Conservation (phyloP, 441 rosid genomes). For the Melastoma candidum region DNA sequence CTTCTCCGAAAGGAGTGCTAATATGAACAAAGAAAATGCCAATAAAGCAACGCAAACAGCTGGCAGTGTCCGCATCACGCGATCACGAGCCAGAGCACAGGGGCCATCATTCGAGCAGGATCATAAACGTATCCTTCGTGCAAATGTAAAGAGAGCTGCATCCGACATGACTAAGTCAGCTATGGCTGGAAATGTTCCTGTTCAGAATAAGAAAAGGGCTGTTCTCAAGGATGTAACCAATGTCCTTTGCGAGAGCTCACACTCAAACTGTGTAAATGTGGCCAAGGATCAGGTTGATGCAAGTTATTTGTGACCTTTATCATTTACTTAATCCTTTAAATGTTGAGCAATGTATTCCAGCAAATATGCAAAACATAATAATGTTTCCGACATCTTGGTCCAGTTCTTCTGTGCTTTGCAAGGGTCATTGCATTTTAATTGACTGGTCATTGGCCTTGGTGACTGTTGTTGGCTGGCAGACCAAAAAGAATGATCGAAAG, state of each 20-base stretch:
- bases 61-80: slow-evolving; percentile 39
- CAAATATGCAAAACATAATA: too few species aligned
- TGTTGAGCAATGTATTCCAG: background rate
- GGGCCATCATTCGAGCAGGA: slow-evolving; percentile 55
- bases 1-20: slow-evolving; percentile 31
- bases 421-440: background rate
- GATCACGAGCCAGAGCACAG: slow-evolving; percentile 60
- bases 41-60: slow-evolving; percentile 27
- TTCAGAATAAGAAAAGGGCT: slow-evolving; percentile 65
- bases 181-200: slow-evolving; percentile 20
- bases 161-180: slow-evolving; percentile 34
- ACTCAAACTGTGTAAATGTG: slow-evolving; percentile 25
- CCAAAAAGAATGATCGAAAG: slow-evolving; percentile 27
- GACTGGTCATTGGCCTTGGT: background rate
- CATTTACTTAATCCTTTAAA: background rate
- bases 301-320: slow-evolving; percentile 5
- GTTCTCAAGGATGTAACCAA: slow-evolving; percentile 71
- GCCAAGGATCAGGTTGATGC: slow-evolving; percentile 38
- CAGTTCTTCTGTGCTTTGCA: slow-evolving; percentile 2
- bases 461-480: slow-evolving; percentile 23
- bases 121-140: slow-evolving; percentile 26
- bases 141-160: slow-evolving; percentile 36
- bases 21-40: slow-evolving; percentile 53
- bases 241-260: slow-evolving; percentile 22
- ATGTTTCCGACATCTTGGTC: background rate